Base-by-base conservation (phyloP, 2,329 filamentous ascomycete species). In the Trichothecium roseum region DNA sequence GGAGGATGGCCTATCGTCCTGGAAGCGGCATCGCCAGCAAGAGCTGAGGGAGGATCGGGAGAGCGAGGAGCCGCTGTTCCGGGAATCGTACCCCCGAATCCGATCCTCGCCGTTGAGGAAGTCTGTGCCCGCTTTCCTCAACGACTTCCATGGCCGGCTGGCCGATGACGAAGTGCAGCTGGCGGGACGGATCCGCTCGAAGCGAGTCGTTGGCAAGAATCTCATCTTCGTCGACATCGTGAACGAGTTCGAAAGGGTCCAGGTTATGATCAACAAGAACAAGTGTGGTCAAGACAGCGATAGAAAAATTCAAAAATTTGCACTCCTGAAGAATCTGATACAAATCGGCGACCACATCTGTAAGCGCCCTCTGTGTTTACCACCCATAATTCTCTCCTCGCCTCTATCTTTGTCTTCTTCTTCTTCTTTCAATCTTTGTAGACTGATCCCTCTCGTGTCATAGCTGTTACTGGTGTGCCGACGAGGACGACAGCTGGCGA, bases 191-290 rank as follows among this genome's bases (percentile, higher is more conserved):
- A 69, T 94, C 43, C 68, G 71, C 49, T 78, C 78, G 32, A 72
- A 83, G 52, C 82, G 85, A 42, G 66, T 74, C 32, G 72, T 77
- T 37, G 80, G 88, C 45, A 79, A 75, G 47, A 85, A 83, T 59
- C 76, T 98, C 47, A 67, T 86, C 43, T 98, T 98, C 57, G 57
- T 95, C 45, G 83, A 91, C 58, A 63, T 96, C 34, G 67, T 78
- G 45, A 78, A 86, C 54, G 77, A 85, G 52, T 81, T 78, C 38
- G 62, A 76, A 45, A 74, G 70, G 43, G 58, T 93, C 24, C 91
- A 98, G 60, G 70, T 80, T 41, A 77, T 94, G 63, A 71, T 83
- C 56, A 83, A 84, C 57, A 68, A 79, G 46, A 66, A 68, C 40
- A 72, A 67, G 41, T 67, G 49, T 41, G 42, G 38, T 41, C 45